A percentile compares a stretch with the other conserved stretches of the same genome.
Evolutionary conservation across 2,329 filamentous ascomycete species (phyloP).

Genomic region (Acephala macrosclerotiorum): DNA sequence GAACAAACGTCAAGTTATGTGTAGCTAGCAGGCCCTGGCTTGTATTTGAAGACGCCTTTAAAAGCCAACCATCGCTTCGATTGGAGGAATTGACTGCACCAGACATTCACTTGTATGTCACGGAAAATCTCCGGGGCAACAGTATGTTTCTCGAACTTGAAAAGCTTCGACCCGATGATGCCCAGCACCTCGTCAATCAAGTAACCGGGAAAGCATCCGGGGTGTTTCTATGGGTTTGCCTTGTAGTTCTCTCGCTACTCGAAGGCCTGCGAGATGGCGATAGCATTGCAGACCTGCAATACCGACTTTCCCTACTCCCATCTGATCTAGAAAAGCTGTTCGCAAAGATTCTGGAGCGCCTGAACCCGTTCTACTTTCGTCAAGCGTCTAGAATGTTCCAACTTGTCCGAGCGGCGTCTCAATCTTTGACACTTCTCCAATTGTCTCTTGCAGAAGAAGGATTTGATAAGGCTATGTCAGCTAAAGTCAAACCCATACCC

Average conservation of each 20-base stretch:
- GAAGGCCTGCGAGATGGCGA: conserved; percentile 24
- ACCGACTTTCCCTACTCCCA: conserved; percentile 8
- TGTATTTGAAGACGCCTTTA: conserved; percentile 26
- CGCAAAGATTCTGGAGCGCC: conserved; percentile 23
- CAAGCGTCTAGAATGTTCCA: conserved; percentile 25
- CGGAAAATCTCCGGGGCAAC: neutral
- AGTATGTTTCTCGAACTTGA: conserved; percentile 5
- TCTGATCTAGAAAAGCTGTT: conserved; percentile 21
- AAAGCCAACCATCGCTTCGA: conserved; percentile 11
- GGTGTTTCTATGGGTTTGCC: conserved; percentile 31
- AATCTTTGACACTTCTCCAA: conserved; percentile 20
- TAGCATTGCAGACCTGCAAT: conserved; percentile 15
- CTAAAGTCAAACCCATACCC: conserved; percentile 5
- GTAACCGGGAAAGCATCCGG: conserved; percentile 16
- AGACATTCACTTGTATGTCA: conserved; percentile 16
- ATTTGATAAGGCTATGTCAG: conserved; percentile 20
- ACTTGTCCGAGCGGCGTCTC: conserved; percentile 15
- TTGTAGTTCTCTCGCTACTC: conserved; percentile 25
- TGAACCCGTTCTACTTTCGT: conserved; percentile 21
- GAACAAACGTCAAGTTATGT: conserved; percentile 29
- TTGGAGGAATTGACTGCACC: conserved; percentile 22
- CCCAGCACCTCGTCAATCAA: neutral
- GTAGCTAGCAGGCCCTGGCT: conserved; percentile 29
- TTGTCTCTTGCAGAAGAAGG: conserved; percentile 21
- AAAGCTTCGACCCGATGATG: no score